These are phyloP conservation scores for Hylodesmum podocarpum DNA, from an alignment of 306 rosid species.

Conservation along the genomic window DNA sequence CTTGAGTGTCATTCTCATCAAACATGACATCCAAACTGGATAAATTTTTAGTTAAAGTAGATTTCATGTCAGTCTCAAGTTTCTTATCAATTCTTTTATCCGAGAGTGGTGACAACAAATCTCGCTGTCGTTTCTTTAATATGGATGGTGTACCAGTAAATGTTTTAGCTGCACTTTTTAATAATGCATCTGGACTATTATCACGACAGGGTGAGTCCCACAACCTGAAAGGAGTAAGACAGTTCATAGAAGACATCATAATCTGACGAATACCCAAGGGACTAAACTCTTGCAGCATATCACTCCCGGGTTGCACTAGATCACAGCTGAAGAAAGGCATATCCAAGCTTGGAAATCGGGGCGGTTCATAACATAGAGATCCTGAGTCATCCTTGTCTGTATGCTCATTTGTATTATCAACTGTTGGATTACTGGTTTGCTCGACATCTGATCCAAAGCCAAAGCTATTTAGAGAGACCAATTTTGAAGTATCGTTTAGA, in stretches of 20 bases:
- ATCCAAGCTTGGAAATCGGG: slow-evolving; percentile 92
- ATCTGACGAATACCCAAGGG: slow-evolving; percentile 96
- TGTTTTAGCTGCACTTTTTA: slow-evolving; percentile 90
- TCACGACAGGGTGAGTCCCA: slow-evolving; percentile 89
- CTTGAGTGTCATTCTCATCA: slow-evolving; percentile 48
- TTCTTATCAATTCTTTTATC: slow-evolving; percentile 78
- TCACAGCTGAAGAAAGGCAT: slow-evolving; percentile 95
- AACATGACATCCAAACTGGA: slow-evolving; percentile 81
- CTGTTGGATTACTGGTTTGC: slow-evolving; percentile 45
- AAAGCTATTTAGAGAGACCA: slow-evolving; percentile 66
- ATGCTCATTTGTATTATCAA: slow-evolving; percentile 38
- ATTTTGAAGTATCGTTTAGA: slow-evolving; percentile 38
- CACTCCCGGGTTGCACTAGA: slow-evolving; percentile 75
- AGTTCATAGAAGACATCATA: slow-evolving; percentile 87
- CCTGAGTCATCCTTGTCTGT: slow-evolving; percentile 63
- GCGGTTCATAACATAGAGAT: slow-evolving; percentile 87
- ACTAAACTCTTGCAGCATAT: slow-evolving; percentile 95
- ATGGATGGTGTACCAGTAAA: slow-evolving; percentile 87
- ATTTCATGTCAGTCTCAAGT: slow-evolving; percentile 57
- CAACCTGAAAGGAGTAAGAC: slow-evolving; percentile 82
- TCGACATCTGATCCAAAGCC: slow-evolving; percentile 40
- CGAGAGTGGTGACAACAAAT: slow-evolving; percentile 79
- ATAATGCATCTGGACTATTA: slow-evolving; percentile 76
- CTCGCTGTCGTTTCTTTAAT: slow-evolving; percentile 83
- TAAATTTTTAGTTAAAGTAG: slow-evolving; percentile 55